These are phyloP conservation scores for Microthyrium microscopicum DNA, from an alignment of 2,329 filamentous ascomycete species.

Conservation along the genomic window DNA sequence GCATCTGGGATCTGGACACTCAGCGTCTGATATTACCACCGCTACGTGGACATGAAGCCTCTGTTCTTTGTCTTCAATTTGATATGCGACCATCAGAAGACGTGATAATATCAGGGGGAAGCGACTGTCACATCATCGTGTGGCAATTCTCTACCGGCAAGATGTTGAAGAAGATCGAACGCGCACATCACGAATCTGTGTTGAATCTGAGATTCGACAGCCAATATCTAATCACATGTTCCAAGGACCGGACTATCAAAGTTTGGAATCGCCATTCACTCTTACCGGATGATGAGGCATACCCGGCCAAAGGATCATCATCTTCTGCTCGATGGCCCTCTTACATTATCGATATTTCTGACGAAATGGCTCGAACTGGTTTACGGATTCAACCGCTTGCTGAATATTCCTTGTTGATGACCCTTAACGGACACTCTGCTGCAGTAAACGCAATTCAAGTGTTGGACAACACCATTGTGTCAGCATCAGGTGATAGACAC, in stretches of 20 bases:
- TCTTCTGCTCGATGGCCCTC: slow-evolving; percentile 31
- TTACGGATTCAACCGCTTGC: slow-evolving; percentile 37
- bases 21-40: slow-evolving; percentile 60
- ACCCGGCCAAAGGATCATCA: slow-evolving; percentile 18
- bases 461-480: slow-evolving; percentile 70
- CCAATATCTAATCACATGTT: slow-evolving; percentile 84
- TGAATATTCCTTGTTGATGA: slow-evolving; percentile 63
- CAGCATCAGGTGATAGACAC: slow-evolving; percentile 80
- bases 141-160: slow-evolving; percentile 90
- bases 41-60: slow-evolving; percentile 61
- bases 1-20: slow-evolving; percentile 79
- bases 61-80: slow-evolving; percentile 88
- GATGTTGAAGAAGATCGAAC: slow-evolving; percentile 55
- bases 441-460: slow-evolving; percentile 96
- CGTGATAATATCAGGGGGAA: slow-evolving; percentile 87
- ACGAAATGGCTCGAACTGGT: slow-evolving; percentile 21
- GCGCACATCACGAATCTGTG: slow-evolving; percentile 78
- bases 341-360: slow-evolving; percentile 36
- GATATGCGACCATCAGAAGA: slow-evolving; percentile 78
- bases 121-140: slow-evolving; percentile 76
- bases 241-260: slow-evolving; percentile 94
- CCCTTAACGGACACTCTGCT: slow-evolving; percentile 67
- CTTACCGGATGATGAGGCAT: slow-evolving; percentile 21
- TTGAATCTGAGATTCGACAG: slow-evolving; percentile 87
- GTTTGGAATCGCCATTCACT: slow-evolving; percentile 64